Evolutionary conservation across 495 filamentous ascomycete genomes (phyloP).

Genomic region (Podospora comata): DNA sequence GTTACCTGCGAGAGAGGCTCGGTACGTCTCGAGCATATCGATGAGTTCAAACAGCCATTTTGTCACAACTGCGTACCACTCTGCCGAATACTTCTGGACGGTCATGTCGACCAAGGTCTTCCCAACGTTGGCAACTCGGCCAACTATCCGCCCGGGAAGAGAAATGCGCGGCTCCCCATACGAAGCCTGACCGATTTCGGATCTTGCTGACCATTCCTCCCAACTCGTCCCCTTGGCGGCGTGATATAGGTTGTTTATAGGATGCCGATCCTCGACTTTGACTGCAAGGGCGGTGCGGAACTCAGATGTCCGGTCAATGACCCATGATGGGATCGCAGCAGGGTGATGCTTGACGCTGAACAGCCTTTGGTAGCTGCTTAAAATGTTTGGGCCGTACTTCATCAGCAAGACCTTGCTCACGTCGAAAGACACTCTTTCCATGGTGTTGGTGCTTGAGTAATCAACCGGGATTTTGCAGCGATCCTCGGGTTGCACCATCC

Average conservation of each 20-base stretch:
- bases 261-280: background rate
- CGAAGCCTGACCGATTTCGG: background rate
- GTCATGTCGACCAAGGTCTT: background rate
- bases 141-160: background rate
- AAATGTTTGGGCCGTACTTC: conserved; percentile 12
- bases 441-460: conserved; percentile 16
- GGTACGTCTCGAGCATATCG: conserved; percentile 5
- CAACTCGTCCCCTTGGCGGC: conserved; percentile 7
- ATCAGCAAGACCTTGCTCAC: conserved; percentile 49
- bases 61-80: background rate
- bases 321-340: conserved; percentile 12
- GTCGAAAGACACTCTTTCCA: conserved; percentile 55
- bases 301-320: conserved; percentile 14
- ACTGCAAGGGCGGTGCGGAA: conserved; percentile 1
- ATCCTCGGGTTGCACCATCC: conserved; percentile 18
- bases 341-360: background rate
- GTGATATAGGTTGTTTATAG: background rate
- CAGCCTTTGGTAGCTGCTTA: conserved; percentile 6
- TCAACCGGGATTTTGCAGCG: conserved; percentile 18
- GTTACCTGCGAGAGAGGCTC: background rate
- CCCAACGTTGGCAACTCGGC: background rate
- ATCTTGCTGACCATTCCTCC: conserved; percentile 12
- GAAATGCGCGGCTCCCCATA: conserved; percentile 12
- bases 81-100: background rate
- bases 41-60: conserved; percentile 10